Conservation (phyloP, 805 yeast genomes). For the Metschnikowia cubensis region DNA sequence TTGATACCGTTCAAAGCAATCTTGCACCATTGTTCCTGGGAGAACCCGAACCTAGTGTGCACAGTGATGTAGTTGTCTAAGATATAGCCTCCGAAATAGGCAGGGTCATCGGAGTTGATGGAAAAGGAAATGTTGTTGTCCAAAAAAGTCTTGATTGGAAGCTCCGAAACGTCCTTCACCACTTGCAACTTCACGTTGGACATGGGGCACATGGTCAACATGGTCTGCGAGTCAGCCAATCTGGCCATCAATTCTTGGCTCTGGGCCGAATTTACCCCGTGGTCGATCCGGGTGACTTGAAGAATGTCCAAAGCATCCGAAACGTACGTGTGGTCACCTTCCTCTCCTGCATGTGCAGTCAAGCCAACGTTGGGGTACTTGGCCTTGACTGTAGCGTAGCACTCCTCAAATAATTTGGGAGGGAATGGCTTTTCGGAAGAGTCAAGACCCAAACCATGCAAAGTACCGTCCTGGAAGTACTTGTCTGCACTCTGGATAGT, state of each 20-base stretch:
- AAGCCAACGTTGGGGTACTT: slow-evolving; percentile 52
- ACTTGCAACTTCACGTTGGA: slow-evolving; percentile 75
- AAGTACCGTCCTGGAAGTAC: slow-evolving; percentile 52
- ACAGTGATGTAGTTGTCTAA: slow-evolving; percentile 70
- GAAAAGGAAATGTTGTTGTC: slow-evolving; percentile 67
- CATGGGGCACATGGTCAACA: slow-evolving; percentile 74
- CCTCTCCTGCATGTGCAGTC: slow-evolving; percentile 90
- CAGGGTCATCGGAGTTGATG: slow-evolving; percentile 53
- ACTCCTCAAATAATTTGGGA: slow-evolving; percentile 62
- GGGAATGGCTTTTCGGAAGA: slow-evolving; percentile 78
- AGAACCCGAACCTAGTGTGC: slow-evolving; percentile 62
- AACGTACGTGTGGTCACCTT: slow-evolving; percentile 74
- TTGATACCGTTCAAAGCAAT: slow-evolving; percentile 63
- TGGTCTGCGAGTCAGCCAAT: slow-evolving; percentile 50
- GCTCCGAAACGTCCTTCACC: slow-evolving; percentile 59
- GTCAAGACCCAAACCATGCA: slow-evolving; percentile 79
- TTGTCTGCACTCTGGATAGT: slow-evolving; percentile 52
- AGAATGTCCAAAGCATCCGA: slow-evolving; percentile 50
- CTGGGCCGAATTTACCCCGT: slow-evolving; percentile 66
- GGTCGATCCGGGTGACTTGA: slow-evolving; percentile 67
- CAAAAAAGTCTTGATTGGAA: slow-evolving; percentile 61
- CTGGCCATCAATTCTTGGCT: slow-evolving; percentile 51
- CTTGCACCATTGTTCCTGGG: slow-evolving; percentile 53
- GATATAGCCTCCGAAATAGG: slow-evolving; percentile 83
- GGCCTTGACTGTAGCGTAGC: slow-evolving; percentile 49